These are phyloP conservation scores for Trametes hirsuta DNA, from an alignment of 1,284 basidiomycete genomes.

Conservation along the genomic window DNA sequence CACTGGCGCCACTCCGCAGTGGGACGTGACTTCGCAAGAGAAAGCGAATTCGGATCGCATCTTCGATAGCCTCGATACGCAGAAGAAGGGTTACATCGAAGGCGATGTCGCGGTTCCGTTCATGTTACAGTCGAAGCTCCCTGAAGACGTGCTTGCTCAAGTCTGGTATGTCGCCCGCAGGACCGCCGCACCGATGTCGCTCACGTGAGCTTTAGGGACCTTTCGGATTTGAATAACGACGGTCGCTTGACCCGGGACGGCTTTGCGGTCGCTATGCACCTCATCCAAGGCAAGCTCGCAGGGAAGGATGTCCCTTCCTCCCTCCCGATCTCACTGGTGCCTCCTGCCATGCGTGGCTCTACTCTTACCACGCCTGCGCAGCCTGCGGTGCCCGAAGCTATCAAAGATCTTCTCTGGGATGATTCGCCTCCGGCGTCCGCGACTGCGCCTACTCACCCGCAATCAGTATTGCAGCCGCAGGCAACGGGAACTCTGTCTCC, in stretches of 20 bases:
- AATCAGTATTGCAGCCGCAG: conserved; percentile 43
- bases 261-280: conserved; percentile 95
- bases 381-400: conserved; percentile 40
- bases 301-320: conserved; percentile 82
- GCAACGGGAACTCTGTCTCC: conserved; percentile 34
- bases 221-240: conserved; percentile 90
- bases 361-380: conserved; percentile 31
- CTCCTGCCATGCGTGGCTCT: conserved; percentile 70
- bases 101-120: conserved; percentile 96
- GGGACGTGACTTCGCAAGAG: conserved; percentile 88
- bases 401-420: conserved; percentile 59
- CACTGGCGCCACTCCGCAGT: conserved; percentile 44
- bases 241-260: conserved; percentile 90
- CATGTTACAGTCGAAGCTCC: conserved; percentile 90
- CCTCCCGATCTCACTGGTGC: conserved; percentile 79
- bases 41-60: conserved; percentile 82
- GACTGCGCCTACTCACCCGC: conserved; percentile 31
- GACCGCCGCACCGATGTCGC: conserved; percentile 3
- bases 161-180: conserved; percentile 71
- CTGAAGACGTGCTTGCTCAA: conserved; percentile 84
- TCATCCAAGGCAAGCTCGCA: conserved; percentile 87
- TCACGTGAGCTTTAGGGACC: conserved; percentile 66
- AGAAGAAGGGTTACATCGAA: conserved; percentile 83
- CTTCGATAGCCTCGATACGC: conserved; percentile 84
- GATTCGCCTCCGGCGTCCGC: conserved; percentile 63